Evolutionary conservation across 257 asterid species (phyloP).

Genomic region (Solanum dulcamara): DNA sequence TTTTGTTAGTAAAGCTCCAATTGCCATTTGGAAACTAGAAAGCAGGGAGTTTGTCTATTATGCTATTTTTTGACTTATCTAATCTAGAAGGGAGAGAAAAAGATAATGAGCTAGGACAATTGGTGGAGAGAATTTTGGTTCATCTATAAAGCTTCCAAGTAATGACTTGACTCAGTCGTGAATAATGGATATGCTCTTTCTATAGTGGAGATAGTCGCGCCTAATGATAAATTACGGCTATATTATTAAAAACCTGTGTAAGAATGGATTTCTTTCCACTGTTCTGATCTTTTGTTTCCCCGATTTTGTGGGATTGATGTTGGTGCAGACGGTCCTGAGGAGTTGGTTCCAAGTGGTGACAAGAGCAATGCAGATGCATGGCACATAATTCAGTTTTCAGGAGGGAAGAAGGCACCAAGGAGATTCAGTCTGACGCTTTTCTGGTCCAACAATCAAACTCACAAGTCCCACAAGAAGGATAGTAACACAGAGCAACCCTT

Average conservation of each 20-base stretch:
- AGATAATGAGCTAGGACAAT: neutral
- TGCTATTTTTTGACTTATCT: too few relatives aligned
- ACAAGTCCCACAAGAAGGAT: neutral
- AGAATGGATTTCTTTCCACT: neutral
- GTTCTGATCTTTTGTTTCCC: neutral
- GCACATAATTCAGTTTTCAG: conserved; percentile 79
- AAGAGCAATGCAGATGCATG: conserved; percentile 60
- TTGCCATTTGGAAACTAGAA: too few relatives aligned
- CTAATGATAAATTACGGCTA: neutral
- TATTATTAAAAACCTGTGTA: neutral
- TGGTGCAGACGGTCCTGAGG: conserved; percentile 38
- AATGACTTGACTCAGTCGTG: neutral
- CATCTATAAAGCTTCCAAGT: neutral
- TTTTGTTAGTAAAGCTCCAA: too few relatives aligned
- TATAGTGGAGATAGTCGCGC: neutral
- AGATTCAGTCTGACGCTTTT: conserved; percentile 48
- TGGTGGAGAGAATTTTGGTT: neutral
- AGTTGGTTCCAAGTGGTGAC: conserved; percentile 44
- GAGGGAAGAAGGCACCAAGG: conserved; percentile 69
- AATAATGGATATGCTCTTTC: neutral
- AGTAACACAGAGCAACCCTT: conserved; percentile 16
- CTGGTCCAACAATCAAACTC: conserved; percentile 29
- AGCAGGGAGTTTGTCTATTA: too few relatives aligned
- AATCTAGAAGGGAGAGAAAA: neutral
- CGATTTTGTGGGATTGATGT: neutral